Evolutionary conservation across 768 basidiomycete genomes (phyloP), one percentile per base, ranked within the genome.

Genomic region (Rhodosporidiobolus odoratus): DNA sequence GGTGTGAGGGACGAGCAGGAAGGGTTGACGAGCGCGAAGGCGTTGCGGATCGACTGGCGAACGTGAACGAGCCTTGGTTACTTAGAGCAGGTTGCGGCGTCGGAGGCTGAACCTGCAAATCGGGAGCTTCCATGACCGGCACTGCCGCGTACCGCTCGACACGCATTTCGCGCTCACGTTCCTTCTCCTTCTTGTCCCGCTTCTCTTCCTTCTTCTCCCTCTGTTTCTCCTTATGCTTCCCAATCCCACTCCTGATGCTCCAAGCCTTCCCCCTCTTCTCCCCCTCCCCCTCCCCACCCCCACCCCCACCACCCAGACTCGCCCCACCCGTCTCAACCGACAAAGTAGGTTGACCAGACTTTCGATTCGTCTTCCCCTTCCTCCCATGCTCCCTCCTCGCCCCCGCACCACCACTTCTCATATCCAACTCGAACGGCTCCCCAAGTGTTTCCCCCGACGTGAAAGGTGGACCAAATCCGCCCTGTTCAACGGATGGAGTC

Each of bases 391-490:
- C n/a, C n/a, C n/a, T n/a, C n/a, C n/a, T n/a, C 56, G 10, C 21
- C 56, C 13, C 54, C 52, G 27, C 27, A 53, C 27, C 9, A 5
- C 27, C 27, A 32, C 10, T 7, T 53, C 27, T 30, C n/a, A n/a
- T n/a, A n/a, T n/a, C n/a, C n/a, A n/a, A 25, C 56, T 57, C 54
- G 56, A 57, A 47, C 41, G 63, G 52, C 30, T 53, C 53, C 41
- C 63, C 63, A 16, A 64, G 53, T 32, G 5, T 13, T 19, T n/a
- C 21, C 5, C 5, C 32, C 58, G 41, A 16, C 30, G 59, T 21
- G 27, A 25, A 2, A 23, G 43, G 19, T 19, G 8, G 43, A 25
- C 32, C n/a, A 12, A 50, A n/a, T 30, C 52, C 58, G 25, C 23
- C 30, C 41, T 17, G 43, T 30, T 43, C 40, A 19, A 59, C 1